A percentile compares a stretch with the other conserved stretches of the same genome.
Conservation (phyloP, 352 stramenopile genomes). For the Globisporangium alternatum region DNA sequence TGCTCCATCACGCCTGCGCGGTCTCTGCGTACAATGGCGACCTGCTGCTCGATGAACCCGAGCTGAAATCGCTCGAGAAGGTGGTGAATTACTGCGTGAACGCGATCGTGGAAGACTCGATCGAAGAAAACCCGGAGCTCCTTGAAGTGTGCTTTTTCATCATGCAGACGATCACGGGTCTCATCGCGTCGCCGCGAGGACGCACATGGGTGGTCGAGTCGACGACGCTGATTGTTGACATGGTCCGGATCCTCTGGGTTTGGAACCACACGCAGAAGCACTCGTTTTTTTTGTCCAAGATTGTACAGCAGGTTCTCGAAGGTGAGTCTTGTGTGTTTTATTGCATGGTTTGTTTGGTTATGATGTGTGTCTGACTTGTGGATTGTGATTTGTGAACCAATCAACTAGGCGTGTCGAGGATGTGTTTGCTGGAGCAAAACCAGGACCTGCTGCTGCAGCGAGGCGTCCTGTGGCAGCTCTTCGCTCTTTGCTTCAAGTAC, state of each 20-base stretch:
- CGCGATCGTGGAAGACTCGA: conserved; percentile 40
- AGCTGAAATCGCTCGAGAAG: conserved; percentile 52
- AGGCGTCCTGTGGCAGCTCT: conserved; percentile 69
- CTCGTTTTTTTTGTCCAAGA: conserved; percentile 57
- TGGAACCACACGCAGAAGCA: conserved; percentile 55
- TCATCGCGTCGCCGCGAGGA: conserved; percentile 52
- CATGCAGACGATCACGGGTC: conserved; percentile 65
- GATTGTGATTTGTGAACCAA: background rate
- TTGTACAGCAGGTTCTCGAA: conserved; percentile 74
- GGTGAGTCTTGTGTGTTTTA: conserved; percentile 27
- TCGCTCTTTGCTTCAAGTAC: conserved; percentile 68
- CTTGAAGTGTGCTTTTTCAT: conserved; percentile 59
- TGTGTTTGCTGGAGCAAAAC: conserved; percentile 54
- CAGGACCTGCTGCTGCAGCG: conserved; percentile 46
- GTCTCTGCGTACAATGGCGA: conserved; percentile 57
- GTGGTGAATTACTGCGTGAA: conserved; percentile 70
- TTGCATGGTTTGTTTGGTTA: background rate
- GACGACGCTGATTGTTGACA: conserved; percentile 63
- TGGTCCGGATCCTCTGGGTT: conserved; percentile 70
- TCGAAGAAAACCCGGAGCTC: conserved; percentile 29
- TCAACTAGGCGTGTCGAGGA: conserved; percentile 56
- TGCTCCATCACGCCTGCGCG: conserved; percentile 68
- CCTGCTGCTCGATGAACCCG: conserved; percentile 44
- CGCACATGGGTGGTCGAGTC: conserved; percentile 62
- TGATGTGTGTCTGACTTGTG: background rate